Base-by-base conservation (phyloP, 2,329 filamentous ascomycete genomes). In the Clathrospora elynae region DNA sequence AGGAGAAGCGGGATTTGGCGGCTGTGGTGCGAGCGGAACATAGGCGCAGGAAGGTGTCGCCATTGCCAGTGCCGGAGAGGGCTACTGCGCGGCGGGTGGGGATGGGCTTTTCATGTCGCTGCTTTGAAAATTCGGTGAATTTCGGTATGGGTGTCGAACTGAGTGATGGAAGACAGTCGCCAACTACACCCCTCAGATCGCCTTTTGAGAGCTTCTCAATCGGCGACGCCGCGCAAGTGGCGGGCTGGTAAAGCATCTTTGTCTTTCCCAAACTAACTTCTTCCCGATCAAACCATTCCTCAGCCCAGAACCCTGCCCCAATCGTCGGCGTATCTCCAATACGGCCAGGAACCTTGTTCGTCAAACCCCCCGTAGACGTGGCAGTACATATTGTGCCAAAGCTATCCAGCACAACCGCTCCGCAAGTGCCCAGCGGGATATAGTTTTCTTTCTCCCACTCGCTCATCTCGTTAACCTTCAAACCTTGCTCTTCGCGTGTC, bases 241-340 rank as follows among this genome's bases (percentile, higher is more conserved):
- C 9, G 20, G 51, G 42, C 37, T 49, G 35, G 14, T 64, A 63
- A 6, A 52, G 10, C 61, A 63, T 65, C 12, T 52, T 41, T 3
- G 35, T n/a, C 13, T 29, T 35, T 6, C 31, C 23, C 9, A 22
- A 13, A 10, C 28, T 10, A 17, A 41, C 29, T 2, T 75, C 70
- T 42, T 85, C 80, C 7, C 28, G 33, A 1, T n/a, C 35, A 6
- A 71, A 69, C 89, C 89, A 95, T 55, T 90, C 82, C 65, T 95
- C 90, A 0, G 90, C 89, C 89, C 90, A 96, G 68, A 90, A 96
- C 0, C 90, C 90, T 1, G 90, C 87, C 0, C 90, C 90, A 0
- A 90, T 74, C 0, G 86, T 86, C 0, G 90, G 90, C 8, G 90
- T 96, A 64, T 96, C 90, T 0, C 90, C 90, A 51, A 95, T 85